Conservation (phyloP, 805 yeast species). For the Scheffersomyces stipitis region DNA sequence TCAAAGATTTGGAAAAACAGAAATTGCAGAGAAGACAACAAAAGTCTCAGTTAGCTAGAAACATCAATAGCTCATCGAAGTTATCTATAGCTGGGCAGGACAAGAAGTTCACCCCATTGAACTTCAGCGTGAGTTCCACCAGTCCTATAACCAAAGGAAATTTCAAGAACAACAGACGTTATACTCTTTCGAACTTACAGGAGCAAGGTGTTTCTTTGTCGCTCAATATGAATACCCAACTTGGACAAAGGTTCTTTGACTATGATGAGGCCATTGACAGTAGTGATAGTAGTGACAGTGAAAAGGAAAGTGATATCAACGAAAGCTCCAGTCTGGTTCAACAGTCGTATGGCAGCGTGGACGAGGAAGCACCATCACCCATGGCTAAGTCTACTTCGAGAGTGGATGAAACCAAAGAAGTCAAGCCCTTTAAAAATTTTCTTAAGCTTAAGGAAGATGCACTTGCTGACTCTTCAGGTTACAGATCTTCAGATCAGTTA, state of each 20-base stretch:
- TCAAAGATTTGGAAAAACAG: constrained; percentile 33
- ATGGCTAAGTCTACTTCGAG: constrained; percentile 1
- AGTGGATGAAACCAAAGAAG: not conserved
- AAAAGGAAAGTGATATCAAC: constrained; percentile 6
- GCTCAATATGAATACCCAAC: constrained; percentile 67
- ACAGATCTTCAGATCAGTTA: constrained; percentile 22
- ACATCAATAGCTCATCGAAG: constrained; percentile 1
- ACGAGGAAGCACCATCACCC: constrained; percentile 3
- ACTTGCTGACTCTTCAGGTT: constrained; percentile 3
- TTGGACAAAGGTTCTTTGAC: constrained; percentile 27
- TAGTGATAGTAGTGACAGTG: constrained; percentile 25
- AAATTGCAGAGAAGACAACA: constrained; percentile 11
- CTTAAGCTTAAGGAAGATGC: constrained; percentile 6
- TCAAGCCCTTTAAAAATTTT: not conserved
- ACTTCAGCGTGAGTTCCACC: constrained; percentile 17
- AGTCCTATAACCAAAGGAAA: constrained; percentile 15
- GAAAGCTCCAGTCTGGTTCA: not conserved
- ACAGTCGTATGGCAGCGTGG: constrained; percentile 1
- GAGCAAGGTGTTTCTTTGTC: constrained; percentile 68
- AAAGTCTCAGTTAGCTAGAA: constrained; percentile 1
- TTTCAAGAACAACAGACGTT: constrained; percentile 36
- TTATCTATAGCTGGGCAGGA: constrained; percentile 1
- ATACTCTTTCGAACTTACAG: constrained; percentile 64
- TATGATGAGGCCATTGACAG: constrained; percentile 21
- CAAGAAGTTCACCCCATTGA: constrained; percentile 26